Evolutionary conservation across 768 basidiomycete species (phyloP), one percentile per base, ranked within the genome.

Genomic region (Clavulina sp.): DNA sequence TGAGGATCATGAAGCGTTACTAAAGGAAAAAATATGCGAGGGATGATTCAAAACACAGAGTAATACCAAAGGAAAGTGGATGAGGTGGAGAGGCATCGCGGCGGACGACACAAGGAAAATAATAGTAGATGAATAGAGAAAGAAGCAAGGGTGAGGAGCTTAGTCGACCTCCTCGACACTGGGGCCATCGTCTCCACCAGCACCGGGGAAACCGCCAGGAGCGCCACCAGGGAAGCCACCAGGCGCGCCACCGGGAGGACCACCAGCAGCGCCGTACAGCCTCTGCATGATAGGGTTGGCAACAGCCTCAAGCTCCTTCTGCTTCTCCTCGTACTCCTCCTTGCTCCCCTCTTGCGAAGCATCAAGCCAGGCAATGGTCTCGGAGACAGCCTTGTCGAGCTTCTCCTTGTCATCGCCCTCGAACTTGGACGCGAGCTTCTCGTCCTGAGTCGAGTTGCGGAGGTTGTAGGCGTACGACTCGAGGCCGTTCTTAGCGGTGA

Each of bases 381-480:
- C 69, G 55, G 62, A 53, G 61, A 66, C 60, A 29, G 63, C 63
- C 55, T 58, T 60, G 54, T 64, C 59, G 52, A 67, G 60, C 38
- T 60, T 57, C 52, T 60, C 57, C 62, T 63, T 63, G 63, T 66
- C 65, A 3, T 36, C 58, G 13, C 57, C 60, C 9, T 69, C 63
- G 60, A 70, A 60, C 62, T 69, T 69, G 59, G 63, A 58, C 54
- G 67, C 60, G 50, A 72, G 63, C 51, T 63, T 59, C 53, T 65
- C 64, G 52, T 65, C 65, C 51, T 63, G 56, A 33, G 69, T 57
- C 50, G 69, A 67, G 59, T 67, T 64, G 55, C 68, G 63, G 59
- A 72, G 64, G 56, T 66, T 68, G 68, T 70, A 72, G 32, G 69
- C 63, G 64, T 69, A 71, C 2, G 65, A 64, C 60, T 72, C 69